Conservation (phyloP, 805 yeast species). For the Metschnikowia corniflorae region DNA sequence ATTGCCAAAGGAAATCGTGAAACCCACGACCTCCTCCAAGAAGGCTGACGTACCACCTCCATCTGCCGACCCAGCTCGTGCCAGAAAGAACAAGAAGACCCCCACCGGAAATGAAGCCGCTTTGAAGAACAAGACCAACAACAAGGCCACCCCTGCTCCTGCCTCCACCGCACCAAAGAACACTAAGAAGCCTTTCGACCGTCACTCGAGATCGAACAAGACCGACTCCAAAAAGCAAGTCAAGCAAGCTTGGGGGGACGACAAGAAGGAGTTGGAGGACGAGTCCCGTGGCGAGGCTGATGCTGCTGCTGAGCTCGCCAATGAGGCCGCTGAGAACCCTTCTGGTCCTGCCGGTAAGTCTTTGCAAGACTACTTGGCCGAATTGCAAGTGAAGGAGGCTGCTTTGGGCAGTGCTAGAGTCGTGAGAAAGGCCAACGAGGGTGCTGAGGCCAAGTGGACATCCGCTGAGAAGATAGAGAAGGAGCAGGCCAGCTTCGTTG, state of each 20-base stretch:
- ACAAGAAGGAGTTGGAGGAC: conserved; percentile 62
- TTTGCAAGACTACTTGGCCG: conserved; percentile 82
- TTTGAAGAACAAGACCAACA: conserved; percentile 56
- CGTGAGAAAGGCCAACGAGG: conserved; percentile 54
- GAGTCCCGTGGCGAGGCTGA: conserved; percentile 48
- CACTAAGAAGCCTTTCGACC: conserved; percentile 66
- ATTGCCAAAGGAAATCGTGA: conserved; percentile 73
- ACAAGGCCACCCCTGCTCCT: conserved; percentile 63
- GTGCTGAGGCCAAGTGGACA: conserved; percentile 50
- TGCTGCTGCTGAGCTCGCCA: conserved; percentile 40
- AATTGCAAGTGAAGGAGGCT: conserved; percentile 47
- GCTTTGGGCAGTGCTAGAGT: conserved; percentile 35
- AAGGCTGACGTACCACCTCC: conserved; percentile 82
- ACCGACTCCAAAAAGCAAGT: conserved; percentile 81
- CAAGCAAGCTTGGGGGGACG: conserved; percentile 86
- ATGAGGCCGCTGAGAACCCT: conserved; percentile 41
- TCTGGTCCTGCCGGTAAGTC: conserved; percentile 60
- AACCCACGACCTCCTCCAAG: conserved; percentile 79
- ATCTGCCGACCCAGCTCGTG: conserved; percentile 74
- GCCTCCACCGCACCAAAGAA: conserved; percentile 50
- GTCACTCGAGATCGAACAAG: conserved; percentile 82
- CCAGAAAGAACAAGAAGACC: conserved; percentile 66
- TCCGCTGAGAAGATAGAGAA: conserved; percentile 62
- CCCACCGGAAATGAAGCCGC: conserved; percentile 89
- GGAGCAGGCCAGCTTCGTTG: conserved; percentile 50